These are phyloP conservation scores for Pestalotiopsis sp. DNA, from an alignment of 2,329 filamentous ascomycete genomes.

Conservation along the genomic window DNA sequence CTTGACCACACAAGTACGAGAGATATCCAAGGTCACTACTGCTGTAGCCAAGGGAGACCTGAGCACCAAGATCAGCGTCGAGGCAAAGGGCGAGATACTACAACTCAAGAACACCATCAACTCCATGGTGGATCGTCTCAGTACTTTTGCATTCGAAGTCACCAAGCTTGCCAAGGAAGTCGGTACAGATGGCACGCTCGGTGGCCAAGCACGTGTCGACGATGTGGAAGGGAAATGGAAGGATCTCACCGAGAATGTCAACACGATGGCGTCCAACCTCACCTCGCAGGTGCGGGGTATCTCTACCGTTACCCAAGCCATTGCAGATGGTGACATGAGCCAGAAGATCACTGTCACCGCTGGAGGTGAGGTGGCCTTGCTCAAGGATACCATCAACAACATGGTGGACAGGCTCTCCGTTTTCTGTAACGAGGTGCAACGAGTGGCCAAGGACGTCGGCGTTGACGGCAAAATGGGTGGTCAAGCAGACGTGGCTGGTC, in stretches of 20 bases:
- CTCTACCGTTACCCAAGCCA: constrained; percentile 91
- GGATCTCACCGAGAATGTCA: constrained; percentile 89
- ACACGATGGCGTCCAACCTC: constrained; percentile 72
- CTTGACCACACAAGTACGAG: constrained; percentile 93
- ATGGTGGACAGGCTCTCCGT: constrained; percentile 96
- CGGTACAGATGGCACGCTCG: constrained; percentile 91
- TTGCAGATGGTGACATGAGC: constrained; percentile 93
- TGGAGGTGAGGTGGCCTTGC: constrained; percentile 88
- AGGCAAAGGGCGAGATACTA: constrained; percentile 90
- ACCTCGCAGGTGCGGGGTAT: constrained; percentile 84
- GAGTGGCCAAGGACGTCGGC: constrained; percentile 93
- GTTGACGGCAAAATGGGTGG: constrained; percentile 99
- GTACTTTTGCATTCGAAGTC: constrained; percentile 95
- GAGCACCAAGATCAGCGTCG: constrained; percentile 93
- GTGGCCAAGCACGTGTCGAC: constrained; percentile 90
- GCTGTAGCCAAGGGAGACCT: constrained; percentile 93
- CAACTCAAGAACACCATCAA: constrained; percentile 98
- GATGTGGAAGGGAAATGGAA: constrained; percentile 99
- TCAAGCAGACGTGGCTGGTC: constrained; percentile 90
- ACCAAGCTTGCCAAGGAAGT: constrained; percentile 95
- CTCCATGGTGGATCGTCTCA: constrained; percentile 96
- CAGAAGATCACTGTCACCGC: constrained; percentile 95
- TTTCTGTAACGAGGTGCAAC: constrained; percentile 94
- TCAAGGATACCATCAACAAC: constrained; percentile 98
- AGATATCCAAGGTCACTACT: constrained; percentile 95